These are phyloP conservation scores for Lentinula detonsa DNA, from an alignment of 768 basidiomycete genomes.

Conservation along the genomic window DNA sequence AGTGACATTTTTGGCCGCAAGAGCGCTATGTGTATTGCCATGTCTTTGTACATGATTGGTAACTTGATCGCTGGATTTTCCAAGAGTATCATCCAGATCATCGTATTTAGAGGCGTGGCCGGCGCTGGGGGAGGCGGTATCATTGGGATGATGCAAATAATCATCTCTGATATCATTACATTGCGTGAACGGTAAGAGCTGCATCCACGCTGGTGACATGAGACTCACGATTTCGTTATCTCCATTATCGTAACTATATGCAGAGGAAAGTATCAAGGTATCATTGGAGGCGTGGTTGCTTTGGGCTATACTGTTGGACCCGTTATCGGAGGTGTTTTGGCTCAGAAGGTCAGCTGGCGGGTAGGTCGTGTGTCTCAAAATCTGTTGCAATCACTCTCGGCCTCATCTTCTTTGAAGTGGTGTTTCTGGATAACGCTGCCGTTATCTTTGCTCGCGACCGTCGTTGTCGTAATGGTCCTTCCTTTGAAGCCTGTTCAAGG, in stretches of 20 bases:
- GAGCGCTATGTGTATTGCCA: slow-evolving; percentile 46
- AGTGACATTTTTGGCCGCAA: slow-evolving; percentile 69
- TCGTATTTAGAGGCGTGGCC: slow-evolving; percentile 62
- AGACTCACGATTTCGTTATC: neutral
- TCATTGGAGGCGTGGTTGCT: slow-evolving; percentile 52
- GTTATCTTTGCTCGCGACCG: slow-evolving; percentile 44
- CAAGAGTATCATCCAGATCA: slow-evolving; percentile 57
- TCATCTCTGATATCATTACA: slow-evolving; percentile 68
- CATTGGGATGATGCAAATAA: slow-evolving; percentile 63
- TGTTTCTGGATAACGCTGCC: slow-evolving; percentile 74
- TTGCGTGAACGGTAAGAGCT: slow-evolving; percentile 51
- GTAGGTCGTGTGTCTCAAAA: slow-evolving; percentile 26
- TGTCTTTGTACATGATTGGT: slow-evolving; percentile 61
- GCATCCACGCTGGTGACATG: neutral
- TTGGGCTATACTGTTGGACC: slow-evolving; percentile 65
- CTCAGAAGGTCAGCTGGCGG: slow-evolving; percentile 58
- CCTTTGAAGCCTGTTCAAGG: slow-evolving; percentile 69
- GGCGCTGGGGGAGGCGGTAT: slow-evolving; percentile 71
- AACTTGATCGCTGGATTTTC: slow-evolving; percentile 65
- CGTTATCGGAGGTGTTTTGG: slow-evolving; percentile 58
- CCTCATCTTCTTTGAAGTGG: slow-evolving; percentile 35
- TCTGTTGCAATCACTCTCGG: neutral
- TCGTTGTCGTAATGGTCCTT: slow-evolving; percentile 53
- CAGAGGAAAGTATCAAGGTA: slow-evolving; percentile 75
- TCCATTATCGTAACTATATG: neutral